Conservation (phyloP, 176 grass and related monocot species). For the Aegilops longissima region DNA sequence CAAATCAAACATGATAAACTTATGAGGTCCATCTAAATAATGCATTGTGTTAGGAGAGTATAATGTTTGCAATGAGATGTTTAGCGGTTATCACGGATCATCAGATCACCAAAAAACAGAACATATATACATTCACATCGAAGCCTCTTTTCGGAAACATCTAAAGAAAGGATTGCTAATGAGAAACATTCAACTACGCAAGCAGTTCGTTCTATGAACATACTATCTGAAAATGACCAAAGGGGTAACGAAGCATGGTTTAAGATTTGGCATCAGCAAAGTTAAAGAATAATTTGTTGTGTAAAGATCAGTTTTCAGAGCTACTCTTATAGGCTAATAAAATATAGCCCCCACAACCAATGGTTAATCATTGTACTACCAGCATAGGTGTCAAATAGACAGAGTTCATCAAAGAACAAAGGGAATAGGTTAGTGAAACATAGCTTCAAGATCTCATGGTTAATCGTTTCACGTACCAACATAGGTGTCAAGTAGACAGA, state of each 20-base stretch:
- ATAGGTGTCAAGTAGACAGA: conserved; percentile 71
- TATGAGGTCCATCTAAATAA: background rate
- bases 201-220: background rate
- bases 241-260: background rate
- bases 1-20: conserved; percentile 3
- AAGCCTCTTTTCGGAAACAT: conserved; percentile 1
- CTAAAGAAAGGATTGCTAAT: background rate
- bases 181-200: background rate
- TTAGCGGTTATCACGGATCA: background rate
- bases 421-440: background rate
- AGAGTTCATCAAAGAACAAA: background rate
- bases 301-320: background rate
- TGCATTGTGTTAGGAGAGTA: background rate
- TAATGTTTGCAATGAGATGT: conserved; percentile 19
- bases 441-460: background rate
- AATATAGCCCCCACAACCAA: too few species aligned
- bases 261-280: conserved; percentile 1
- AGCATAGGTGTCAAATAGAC: background rate
- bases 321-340: background rate
- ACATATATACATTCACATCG: background rate
- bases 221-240: conserved; percentile 13
- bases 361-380: too few species aligned
- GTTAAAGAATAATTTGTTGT: conserved; percentile 1
- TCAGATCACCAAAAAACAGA: background rate
- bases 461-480: conserved; percentile 55